Evolutionary conservation across 2,329 filamentous ascomycete genomes (phyloP), one percentile per base, ranked within the genome.

Genomic region (Didymella segeticola): DNA sequence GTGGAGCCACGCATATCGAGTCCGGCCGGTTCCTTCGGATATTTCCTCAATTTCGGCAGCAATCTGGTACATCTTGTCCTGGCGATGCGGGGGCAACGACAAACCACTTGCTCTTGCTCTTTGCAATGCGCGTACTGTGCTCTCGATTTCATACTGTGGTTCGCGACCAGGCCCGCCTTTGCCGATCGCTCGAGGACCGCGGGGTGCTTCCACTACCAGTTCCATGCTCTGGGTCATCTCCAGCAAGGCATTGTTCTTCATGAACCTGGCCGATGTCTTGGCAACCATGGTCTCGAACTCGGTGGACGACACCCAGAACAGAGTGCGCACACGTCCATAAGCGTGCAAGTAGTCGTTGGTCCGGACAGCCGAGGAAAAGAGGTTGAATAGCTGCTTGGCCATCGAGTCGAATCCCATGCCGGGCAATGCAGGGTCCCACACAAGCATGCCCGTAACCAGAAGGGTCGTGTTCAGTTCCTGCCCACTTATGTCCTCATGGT

Each of bases 281-380:
- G 93, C 89, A 7, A 96, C 53, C 1, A 90, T 61, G 1, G 72
- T 57, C 6, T 74, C 65, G 59, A 85, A 85, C 50, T 91, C 88
- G 0, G 83, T 78, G 36, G 87, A 79, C 1, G 83, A 81, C 3
- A 87, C 67, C 87, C 92, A 93, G 31, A 93, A 70, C 1, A 98
- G 80, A 79, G 93, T 88, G 42, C 92, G 86, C 3, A 96, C 87
- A 15, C 87, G 82, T 3, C 93, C 93, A 69, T 91, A 93, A 23
- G 80, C 79, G 63, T 96, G 89, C 62, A 96, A 84, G 0, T 88
- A 78, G 0, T 79, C 74, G 43, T 85, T 80, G 2, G 79, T 77
- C 56, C 85, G 80, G 48, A 89, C 83, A 43, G 82, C 80, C 36
- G 75, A 77, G 62, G 87, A 78, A 52, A 90, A 82, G 67, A 89